Evolutionary conservation across 1,139 yeast species (phyloP), one percentile per base, ranked within the genome.

Genomic region (Saccharomyces pastorianus): DNA sequence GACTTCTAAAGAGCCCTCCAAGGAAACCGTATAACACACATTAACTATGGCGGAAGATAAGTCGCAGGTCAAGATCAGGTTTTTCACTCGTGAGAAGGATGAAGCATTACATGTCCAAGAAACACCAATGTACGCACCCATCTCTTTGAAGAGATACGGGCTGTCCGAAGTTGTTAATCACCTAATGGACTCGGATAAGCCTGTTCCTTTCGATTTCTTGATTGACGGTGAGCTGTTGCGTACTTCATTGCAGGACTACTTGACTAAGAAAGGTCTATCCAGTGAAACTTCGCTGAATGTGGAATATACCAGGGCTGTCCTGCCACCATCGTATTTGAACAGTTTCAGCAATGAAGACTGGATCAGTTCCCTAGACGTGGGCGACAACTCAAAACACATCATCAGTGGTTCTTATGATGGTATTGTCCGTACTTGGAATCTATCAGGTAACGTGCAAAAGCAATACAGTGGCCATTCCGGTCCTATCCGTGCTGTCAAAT

Each of bases 361-460:
- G 99, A 83, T 95, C 32, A 87, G 96, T 8, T 80, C 95, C 1
- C 78, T 91, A 48, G 74, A 71, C 57, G 66, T 68, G 41, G 61
- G 67, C 47, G 61, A 64, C 49, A 73, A 75, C 61, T 79, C 81
- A 63, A 58, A 55, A 28, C 51, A 59, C 48, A 87, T 91, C 54
- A 77, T 90, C 53, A 83, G 95, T 9, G 99, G 99, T 26, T 84
- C 96, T 0, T 93, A 91, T 66, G 99, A 93, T 69, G 98, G 98
- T 59, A 81, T 91, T 46, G 96, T 93, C 26, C 80, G 98, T 62
- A 82, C 95, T 13, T 93, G 93, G 83, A 85, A 88, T 67, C 73
- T 82, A 73, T 80, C 90, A 13, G 98, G 97, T n/a, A 77, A 80
- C 51, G 86, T 91, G 17, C 85, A 84, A 63, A 83, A 86, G 61